Conservation (phyloP, 352 stramenopile genomes). For the Phytophthora vignae region DNA sequence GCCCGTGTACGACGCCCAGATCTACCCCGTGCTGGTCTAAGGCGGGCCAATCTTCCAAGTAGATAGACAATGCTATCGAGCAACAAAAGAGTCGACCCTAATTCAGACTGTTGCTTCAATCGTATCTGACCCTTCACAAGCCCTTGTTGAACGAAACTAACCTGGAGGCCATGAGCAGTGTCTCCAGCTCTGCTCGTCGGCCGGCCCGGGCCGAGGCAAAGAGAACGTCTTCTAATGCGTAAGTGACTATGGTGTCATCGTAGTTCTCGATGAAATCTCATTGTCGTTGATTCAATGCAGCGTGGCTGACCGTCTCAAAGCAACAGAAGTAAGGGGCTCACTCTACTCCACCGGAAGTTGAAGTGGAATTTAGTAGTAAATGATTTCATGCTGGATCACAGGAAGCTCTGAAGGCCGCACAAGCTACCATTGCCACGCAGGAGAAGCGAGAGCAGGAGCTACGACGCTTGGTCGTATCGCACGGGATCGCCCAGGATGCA, state of each 20-base stretch:
- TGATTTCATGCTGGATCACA: constrained; percentile 24
- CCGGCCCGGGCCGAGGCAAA: constrained; percentile 42
- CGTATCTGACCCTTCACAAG: constrained; percentile 28
- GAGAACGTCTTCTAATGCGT: constrained; percentile 45
- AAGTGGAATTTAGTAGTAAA: not conserved
- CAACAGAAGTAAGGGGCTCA: constrained; percentile 48
- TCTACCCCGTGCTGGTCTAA: constrained; percentile 48
- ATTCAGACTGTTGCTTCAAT: constrained; percentile 7
- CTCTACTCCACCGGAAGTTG: not conserved
- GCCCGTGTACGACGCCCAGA: constrained; percentile 39
- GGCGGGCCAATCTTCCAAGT: constrained; percentile 11
- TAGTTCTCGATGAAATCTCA: not conserved
- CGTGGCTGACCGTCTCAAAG: constrained; percentile 56
- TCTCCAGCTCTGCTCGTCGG: constrained; percentile 13
- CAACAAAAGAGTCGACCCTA: constrained; percentile 7
- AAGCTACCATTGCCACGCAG: constrained; percentile 67
- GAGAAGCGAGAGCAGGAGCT: constrained; percentile 72
- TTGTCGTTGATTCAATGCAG: constrained; percentile 21
- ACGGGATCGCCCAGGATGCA: constrained; percentile 45
- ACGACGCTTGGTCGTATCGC: constrained; percentile 53
- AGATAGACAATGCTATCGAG: constrained; percentile 14
- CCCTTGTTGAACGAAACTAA: constrained; percentile 23
- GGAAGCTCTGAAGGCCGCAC: constrained; percentile 59
- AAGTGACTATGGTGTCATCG: constrained; percentile 4
- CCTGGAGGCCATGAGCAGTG: constrained; percentile 20